Evolutionary conservation across 257 asterid genomes (phyloP).

Genomic region (Solanum sejunctum): DNA sequence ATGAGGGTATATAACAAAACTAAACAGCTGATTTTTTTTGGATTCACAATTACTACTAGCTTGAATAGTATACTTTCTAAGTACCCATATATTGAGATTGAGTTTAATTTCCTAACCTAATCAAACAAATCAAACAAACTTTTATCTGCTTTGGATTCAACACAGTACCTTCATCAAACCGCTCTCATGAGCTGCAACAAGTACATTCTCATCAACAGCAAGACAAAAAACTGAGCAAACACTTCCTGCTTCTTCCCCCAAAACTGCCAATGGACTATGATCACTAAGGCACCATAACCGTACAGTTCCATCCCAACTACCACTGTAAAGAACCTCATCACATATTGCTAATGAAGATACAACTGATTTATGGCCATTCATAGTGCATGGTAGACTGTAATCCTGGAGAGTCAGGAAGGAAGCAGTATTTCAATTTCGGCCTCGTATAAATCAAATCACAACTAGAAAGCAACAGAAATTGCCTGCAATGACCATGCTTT

Average conservation of each 20-base stretch:
- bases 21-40: not conserved
- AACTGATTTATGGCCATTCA: slow-evolving; percentile 80
- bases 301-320: slow-evolving; percentile 97
- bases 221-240: slow-evolving; percentile 46
- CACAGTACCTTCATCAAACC: slow-evolving; percentile 43
- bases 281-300: slow-evolving; percentile 82
- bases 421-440: slow-evolving; percentile 1
- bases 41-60: not conserved
- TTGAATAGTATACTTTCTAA: not conserved
- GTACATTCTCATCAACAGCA: slow-evolving; percentile 39
- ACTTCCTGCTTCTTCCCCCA: slow-evolving; percentile 51
- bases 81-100: not conserved
- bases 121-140: not conserved
- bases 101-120: not conserved
- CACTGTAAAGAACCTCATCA: slow-evolving; percentile 71
- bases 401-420: slow-evolving; percentile 29
- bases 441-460: not conserved
- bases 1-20: not conserved
- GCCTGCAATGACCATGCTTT: slow-evolving; percentile 96
- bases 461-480: slow-evolving; percentile 7
- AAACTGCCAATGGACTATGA: slow-evolving; percentile 60
- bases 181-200: slow-evolving; percentile 60
- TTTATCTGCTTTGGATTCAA: not conserved
- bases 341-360: slow-evolving; percentile 57
- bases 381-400: slow-evolving; percentile 39